Percentiles rank a stretch among this genome's conserved stretches.
phyloP scores from a whole-genome alignment of 2,329 filamentous ascomycete genomes.

The Colletotrichum tofieldiae region DNA sequence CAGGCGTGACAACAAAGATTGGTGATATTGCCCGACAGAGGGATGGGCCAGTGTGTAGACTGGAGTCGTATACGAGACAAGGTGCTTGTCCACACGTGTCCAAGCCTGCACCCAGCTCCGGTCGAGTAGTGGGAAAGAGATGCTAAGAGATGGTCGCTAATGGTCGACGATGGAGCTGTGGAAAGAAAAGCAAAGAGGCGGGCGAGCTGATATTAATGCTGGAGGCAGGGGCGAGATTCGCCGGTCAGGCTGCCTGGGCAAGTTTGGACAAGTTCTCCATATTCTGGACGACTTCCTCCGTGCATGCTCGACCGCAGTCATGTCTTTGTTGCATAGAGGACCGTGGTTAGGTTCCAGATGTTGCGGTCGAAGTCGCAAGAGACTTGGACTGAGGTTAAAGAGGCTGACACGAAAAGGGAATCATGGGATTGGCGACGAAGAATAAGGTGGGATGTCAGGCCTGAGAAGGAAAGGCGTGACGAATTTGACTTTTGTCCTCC shows the following conservation, averaged over 20 bases:
- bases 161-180: background rate
- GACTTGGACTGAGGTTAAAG: constrained; percentile 32
- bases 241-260: background rate
- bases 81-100: background rate
- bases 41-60: background rate
- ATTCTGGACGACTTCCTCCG: background rate
- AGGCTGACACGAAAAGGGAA: constrained; percentile 33
- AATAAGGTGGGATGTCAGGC: constrained; percentile 35
- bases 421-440: constrained; percentile 9
- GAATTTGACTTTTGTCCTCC: constrained; percentile 42
- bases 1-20: constrained; percentile 18
- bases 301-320: background rate
- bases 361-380: background rate
- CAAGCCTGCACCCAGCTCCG: constrained; percentile 4
- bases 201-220: constrained; percentile 1
- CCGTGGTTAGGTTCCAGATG: background rate
- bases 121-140: background rate
- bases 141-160: background rate
- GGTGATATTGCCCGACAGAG: constrained; percentile 6
- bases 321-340: background rate
- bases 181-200: constrained; percentile 3
- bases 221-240: background rate
- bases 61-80: constrained; percentile 2
- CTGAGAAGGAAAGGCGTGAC: constrained; percentile 40
- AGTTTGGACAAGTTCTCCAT: constrained; percentile 5